Percentiles rank a stretch among this genome's conserved stretches.
Conservation (phyloP, 352 stramenopile species). For the Globisporangium barbulae region DNA sequence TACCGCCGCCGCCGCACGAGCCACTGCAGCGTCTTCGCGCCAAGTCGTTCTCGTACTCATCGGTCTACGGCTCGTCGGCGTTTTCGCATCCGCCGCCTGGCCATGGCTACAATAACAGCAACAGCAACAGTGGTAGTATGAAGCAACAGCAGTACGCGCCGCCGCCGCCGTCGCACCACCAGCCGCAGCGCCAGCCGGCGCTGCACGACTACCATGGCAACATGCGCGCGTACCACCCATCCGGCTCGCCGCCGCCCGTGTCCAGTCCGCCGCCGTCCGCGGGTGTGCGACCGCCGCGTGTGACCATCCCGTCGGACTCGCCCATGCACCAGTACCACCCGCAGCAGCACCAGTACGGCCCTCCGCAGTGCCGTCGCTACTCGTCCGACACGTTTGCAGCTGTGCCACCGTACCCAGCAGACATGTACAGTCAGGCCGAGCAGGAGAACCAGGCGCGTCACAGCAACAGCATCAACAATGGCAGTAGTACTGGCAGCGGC, state of each 20-base stretch:
- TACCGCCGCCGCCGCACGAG: conserved; percentile 57
- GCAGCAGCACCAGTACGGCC: conserved; percentile 22
- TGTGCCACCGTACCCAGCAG: conserved; percentile 52
- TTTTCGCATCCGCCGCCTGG: conserved; percentile 20
- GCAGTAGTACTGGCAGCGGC: conserved; percentile 11
- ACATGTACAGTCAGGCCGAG: conserved; percentile 44
- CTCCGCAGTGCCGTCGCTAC: conserved; percentile 64
- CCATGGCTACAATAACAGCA: neutral
- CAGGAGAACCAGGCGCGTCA: conserved; percentile 51
- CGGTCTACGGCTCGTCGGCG: conserved; percentile 44
- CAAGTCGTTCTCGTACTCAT: conserved; percentile 76
- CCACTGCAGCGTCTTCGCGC: conserved; percentile 65
- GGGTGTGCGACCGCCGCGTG: conserved; percentile 56
- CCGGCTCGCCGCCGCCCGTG: conserved; percentile 31
- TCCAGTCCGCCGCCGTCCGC: conserved; percentile 28
- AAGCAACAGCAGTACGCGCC: conserved; percentile 33
- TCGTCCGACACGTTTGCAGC: conserved; percentile 60
- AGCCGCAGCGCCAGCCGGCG: conserved; percentile 36
- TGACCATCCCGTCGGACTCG: conserved; percentile 63
- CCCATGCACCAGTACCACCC: conserved; percentile 59
- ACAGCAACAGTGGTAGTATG: conserved; percentile 31
- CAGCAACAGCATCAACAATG: conserved; percentile 25
- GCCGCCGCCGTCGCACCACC: conserved; percentile 32
- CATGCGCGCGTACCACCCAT: conserved; percentile 51
- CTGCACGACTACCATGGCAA: conserved; percentile 53